A percentile compares a stretch with the other conserved stretches of the same genome.
Evolutionary conservation across 192 early-diverging fungal genomes (phyloP).

Genomic region (Gigaspora rosea): DNA sequence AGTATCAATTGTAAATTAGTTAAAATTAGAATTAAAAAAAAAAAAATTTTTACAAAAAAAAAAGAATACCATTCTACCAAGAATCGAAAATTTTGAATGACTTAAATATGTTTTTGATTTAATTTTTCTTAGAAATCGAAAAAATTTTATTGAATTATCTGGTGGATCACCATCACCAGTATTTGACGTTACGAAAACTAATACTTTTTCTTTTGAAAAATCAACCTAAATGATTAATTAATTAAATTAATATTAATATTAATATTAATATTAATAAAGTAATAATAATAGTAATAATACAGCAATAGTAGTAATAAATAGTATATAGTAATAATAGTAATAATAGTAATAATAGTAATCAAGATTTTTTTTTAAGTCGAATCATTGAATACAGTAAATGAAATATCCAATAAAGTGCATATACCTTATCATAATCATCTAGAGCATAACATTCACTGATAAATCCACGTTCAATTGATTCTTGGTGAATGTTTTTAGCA

Average conservation of each 20-base stretch:
- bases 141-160: conserved; percentile 92
- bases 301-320: too few species aligned
- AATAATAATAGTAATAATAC: too few species aligned
- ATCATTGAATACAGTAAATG: neutral
- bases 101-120: conserved; percentile 62
- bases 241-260: too few species aligned
- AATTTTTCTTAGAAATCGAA: conserved; percentile 76
- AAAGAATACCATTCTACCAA: conserved; percentile 32
- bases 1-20: neutral
- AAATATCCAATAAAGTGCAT: neutral
- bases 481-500: conserved; percentile 77
- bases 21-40: neutral
- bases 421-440: conserved; percentile 74
- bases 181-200: conserved; percentile 85
- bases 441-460: conserved; percentile 60
- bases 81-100: conserved; percentile 47
- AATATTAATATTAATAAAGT: too few species aligned
- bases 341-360: neutral
- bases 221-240: conserved; percentile 32
- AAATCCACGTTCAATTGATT: conserved; percentile 74
- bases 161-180: conserved; percentile 97
- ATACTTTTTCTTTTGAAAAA: conserved; percentile 51
- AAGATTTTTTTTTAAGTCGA: neutral
- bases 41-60: conserved; percentile 9
- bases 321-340: neutral